phyloP scores from a whole-genome alignment of 2,329 filamentous ascomycete genomes.

The Scedosporium dehoogii region DNA sequence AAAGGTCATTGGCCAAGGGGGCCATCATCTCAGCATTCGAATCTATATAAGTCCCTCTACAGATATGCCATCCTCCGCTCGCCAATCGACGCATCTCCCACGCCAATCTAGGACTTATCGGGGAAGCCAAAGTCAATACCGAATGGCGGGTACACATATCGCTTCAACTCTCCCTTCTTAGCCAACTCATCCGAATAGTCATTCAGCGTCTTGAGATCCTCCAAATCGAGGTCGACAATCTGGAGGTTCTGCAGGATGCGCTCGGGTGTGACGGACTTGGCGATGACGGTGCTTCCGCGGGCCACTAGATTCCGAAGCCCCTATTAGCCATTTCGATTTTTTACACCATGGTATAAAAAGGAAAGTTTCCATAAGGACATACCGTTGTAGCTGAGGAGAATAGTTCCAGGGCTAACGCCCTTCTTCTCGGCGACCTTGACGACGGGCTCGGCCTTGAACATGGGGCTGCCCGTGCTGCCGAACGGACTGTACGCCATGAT shows the following conservation, averaged over 20 bases:
- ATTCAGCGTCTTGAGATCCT: conserved; percentile 45
- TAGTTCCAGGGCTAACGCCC: conserved; percentile 46
- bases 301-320: conserved; percentile 36
- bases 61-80: not conserved
- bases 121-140: conserved; percentile 62
- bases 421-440: conserved; percentile 56
- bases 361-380: not conserved
- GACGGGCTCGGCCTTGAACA: conserved; percentile 53
- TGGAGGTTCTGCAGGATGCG: conserved; percentile 59
- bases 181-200: conserved; percentile 43
- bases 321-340: too few relatives aligned
- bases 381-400: conserved; percentile 67
- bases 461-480: conserved; percentile 53
- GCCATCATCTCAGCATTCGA: not conserved
- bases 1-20: too few relatives aligned
- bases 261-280: conserved; percentile 60
- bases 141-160: conserved; percentile 61
- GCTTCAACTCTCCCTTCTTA: conserved; percentile 40
- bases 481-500: conserved; percentile 64
- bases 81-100: not conserved
- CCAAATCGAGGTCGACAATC: conserved; percentile 34
- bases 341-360: too few relatives aligned
- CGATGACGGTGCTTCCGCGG: conserved; percentile 59
- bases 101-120: conserved; percentile 39
- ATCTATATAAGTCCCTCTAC: not conserved